Conservation (phyloP, 176 grass and related monocot species). For the Alopecurus myosuroides region DNA sequence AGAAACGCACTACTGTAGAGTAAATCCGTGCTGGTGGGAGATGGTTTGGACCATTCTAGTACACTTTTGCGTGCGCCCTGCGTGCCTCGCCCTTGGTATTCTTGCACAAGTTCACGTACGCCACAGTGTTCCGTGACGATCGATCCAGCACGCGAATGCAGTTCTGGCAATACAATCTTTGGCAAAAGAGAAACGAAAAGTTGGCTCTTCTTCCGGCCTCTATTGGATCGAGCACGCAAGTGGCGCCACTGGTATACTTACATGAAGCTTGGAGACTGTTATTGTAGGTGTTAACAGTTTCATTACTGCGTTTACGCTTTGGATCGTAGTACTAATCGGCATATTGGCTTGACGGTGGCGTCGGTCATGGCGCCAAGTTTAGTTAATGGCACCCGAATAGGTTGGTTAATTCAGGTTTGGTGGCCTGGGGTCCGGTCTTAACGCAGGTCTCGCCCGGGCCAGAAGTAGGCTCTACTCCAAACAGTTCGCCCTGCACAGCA, state of each 20-base stretch:
- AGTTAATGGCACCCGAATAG: constrained; percentile 56
- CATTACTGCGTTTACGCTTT: not conserved
- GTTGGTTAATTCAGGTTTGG: constrained; percentile 16
- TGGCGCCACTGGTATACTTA: not conserved
- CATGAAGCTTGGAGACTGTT: not conserved
- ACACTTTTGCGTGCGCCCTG: not conserved
- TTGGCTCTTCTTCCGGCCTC: not conserved
- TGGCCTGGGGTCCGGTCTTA: not conserved
- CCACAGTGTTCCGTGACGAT: not conserved
- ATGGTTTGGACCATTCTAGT: not conserved
- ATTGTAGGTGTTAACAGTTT: not conserved
- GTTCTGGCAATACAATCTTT: not conserved
- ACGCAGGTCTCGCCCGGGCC: not conserved
- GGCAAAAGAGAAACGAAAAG: not conserved
- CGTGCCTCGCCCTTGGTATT: not conserved
- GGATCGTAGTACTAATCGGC: not conserved
- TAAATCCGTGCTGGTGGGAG: not conserved
- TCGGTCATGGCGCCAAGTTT: not conserved
- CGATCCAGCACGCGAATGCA: not conserved
- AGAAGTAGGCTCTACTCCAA: not conserved
- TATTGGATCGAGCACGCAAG: too few species aligned
- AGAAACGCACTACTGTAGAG: not conserved
- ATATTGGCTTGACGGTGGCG: not conserved
- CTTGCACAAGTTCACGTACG: too few species aligned
- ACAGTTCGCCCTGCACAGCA: not conserved